Evolutionary conservation across 2,329 filamentous ascomycete species (phyloP), one percentile per base, ranked within the genome.

Genomic region (Fusarium napiforme): DNA sequence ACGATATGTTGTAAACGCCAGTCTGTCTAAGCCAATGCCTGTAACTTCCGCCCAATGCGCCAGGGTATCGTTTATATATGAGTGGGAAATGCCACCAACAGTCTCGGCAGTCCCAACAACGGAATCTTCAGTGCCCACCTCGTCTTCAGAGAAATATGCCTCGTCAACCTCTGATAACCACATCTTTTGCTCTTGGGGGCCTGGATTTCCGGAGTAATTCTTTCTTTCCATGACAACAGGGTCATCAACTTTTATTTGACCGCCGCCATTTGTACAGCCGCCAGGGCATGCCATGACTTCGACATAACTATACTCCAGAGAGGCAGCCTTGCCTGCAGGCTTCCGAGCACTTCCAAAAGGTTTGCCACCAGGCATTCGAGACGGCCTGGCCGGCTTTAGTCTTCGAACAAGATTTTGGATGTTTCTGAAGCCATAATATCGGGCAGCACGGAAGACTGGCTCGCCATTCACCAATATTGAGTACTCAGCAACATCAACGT

Each of bases 211-310:
- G 5, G 82, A 80, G 19, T 85, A 75, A 6, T 84, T 83, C 71
- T 84, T 86, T 53, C 85, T 85, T 69, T 87, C 86, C 46, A 86
- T 78, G 15, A 92, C 83, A 18, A 90, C 84, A 11, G 93, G 90
- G 80, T 98, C 96, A 60, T 94, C 93, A 32, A 94, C 90, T 79
- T 97, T 97, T 80, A 99, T 92, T 84, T 99, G 96, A 2, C 96
- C 96, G 42, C 96, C 96, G 4, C 96, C 96, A 78, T 99, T 99
- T 61, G 96, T 99, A 84, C 96, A 99, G 7, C 96, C 96, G n/a
- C 96, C 96, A 0, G 96, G 96, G 82, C 96, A 99, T 19, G 96
- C 96, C 96, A 99, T 99, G 66, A 99, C 96, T 83, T 99, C 96
- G 34, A 98, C 93, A 82, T 97, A 98, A n/a, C 93, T 89, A 81